These are phyloP conservation scores for Prunus padus DNA, from an alignment of 306 rosid genomes.

Conservation along the genomic window DNA sequence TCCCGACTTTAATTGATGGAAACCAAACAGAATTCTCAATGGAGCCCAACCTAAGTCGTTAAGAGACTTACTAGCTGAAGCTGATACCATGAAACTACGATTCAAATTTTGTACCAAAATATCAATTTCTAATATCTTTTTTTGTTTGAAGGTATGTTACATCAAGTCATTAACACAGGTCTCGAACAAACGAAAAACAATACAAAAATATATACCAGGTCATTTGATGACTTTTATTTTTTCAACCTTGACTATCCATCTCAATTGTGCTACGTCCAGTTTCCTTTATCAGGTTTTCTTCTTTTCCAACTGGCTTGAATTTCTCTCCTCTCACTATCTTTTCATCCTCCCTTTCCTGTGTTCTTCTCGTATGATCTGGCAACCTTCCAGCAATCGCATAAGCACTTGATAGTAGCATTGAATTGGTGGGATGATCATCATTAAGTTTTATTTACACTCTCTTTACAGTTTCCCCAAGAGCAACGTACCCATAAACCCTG, in stretches of 20 bases:
- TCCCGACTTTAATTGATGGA: too few species aligned
- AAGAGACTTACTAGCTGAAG: too few species aligned
- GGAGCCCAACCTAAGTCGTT: too few species aligned
- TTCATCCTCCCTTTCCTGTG: constrained; percentile 39
- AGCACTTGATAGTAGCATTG: constrained; percentile 59
- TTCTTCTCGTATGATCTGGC: constrained; percentile 32
- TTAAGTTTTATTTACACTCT: constrained; percentile 38
- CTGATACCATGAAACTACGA: too few species aligned
- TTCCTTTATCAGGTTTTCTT: constrained; percentile 43
- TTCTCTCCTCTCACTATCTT: constrained; percentile 19
- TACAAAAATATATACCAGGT: not conserved
- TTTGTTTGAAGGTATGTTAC: not conserved
- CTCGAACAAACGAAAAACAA: not conserved
- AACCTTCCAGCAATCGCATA: constrained; percentile 69
- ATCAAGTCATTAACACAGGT: not conserved
- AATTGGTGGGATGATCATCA: constrained; percentile 59
- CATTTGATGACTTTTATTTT: not conserved
- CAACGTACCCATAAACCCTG: constrained; percentile 56
- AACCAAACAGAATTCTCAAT: too few species aligned
- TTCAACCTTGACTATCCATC: constrained; percentile 28
- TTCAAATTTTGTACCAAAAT: not conserved
- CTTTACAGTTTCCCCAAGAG: constrained; percentile 51
- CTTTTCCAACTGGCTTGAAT: constrained; percentile 10
- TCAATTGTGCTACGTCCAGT: constrained; percentile 61
- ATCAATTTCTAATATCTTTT: too few species aligned